phyloP scores from a whole-genome alignment of 129 eudicot genomes.

The Arctium lappa region DNA sequence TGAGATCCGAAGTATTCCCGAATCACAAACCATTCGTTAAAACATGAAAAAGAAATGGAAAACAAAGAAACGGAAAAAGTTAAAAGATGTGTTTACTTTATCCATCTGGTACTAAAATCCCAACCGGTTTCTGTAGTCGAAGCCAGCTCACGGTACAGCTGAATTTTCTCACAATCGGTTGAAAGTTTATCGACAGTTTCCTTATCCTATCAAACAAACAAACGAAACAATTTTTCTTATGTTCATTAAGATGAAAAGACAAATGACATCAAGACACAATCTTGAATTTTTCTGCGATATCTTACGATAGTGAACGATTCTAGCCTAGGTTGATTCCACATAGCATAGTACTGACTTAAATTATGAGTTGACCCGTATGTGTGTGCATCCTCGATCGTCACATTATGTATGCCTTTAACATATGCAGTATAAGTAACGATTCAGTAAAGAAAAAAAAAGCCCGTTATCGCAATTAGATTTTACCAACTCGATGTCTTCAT shows the following conservation, averaged over 20 bases:
- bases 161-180: constrained; percentile 43
- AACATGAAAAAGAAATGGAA: background rate
- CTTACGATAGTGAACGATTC: constrained; percentile 85
- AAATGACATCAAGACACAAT: background rate
- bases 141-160: constrained; percentile 76
- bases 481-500: no score
- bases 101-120: constrained; percentile 98
- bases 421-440: background rate
- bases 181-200: constrained; percentile 56
- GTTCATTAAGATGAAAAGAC: background rate
- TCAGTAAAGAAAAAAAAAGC: background rate
- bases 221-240: background rate
- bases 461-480: background rate
- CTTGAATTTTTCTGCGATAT: background rate
- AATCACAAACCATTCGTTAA: background rate
- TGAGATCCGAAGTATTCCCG: constrained; percentile 76
- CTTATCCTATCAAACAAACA: constrained; percentile 47
- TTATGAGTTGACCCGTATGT: constrained; percentile 52
- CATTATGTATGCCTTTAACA: constrained; percentile 71
- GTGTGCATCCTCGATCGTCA: constrained; percentile 51
- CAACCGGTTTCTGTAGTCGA: constrained; percentile 93
- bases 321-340: constrained; percentile 94
- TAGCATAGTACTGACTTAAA: constrained; percentile 86
- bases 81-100: constrained; percentile 53
- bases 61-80: background rate